Evolutionary conservation across 1,284 basidiomycete species (phyloP).

Genomic region (Fomitopsis palustris): DNA sequence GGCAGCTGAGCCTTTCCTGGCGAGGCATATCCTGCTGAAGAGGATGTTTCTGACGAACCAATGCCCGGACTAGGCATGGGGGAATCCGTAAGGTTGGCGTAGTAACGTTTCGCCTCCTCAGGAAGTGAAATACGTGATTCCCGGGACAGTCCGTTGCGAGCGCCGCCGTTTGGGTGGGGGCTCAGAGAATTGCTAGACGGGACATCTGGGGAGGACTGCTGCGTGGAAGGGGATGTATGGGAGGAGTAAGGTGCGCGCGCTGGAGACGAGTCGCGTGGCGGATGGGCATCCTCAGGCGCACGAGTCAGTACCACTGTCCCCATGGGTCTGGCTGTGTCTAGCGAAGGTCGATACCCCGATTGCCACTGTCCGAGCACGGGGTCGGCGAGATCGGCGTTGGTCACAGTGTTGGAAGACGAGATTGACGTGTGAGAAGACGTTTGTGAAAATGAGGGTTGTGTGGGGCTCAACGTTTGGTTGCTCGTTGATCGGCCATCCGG

Average conservation of each 20-base stretch:
- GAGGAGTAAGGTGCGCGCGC: not conserved
- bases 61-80: constrained; percentile 50
- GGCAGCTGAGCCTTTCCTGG: constrained; percentile 19
- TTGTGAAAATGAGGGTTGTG: constrained; percentile 9
- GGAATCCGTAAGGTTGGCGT: constrained; percentile 61
- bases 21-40: constrained; percentile 8
- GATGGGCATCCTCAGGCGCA: not conserved
- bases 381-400: constrained; percentile 12
- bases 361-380: constrained; percentile 19
- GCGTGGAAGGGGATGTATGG: not conserved
- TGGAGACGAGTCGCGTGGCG: not conserved
- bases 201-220: constrained; percentile 1
- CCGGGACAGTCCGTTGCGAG: constrained; percentile 32
- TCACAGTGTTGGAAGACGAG: constrained; percentile 6
- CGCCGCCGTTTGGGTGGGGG: constrained; percentile 14
- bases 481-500: constrained; percentile 12
- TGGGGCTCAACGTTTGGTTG: constrained; percentile 10
- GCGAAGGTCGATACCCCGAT: constrained; percentile 9
- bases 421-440: constrained; percentile 9
- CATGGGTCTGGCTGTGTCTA: not conserved
- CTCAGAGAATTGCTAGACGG: constrained; percentile 3
- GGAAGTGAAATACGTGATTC: constrained; percentile 68
- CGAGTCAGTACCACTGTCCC: constrained; percentile 1
- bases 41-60: constrained; percentile 12
- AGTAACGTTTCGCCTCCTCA: constrained; percentile 70